Percentiles rank a stretch among this genome's conserved stretches.
phyloP scores from a whole-genome alignment of 352 stramenopile genomes.

The Phytophthora lateralis region DNA sequence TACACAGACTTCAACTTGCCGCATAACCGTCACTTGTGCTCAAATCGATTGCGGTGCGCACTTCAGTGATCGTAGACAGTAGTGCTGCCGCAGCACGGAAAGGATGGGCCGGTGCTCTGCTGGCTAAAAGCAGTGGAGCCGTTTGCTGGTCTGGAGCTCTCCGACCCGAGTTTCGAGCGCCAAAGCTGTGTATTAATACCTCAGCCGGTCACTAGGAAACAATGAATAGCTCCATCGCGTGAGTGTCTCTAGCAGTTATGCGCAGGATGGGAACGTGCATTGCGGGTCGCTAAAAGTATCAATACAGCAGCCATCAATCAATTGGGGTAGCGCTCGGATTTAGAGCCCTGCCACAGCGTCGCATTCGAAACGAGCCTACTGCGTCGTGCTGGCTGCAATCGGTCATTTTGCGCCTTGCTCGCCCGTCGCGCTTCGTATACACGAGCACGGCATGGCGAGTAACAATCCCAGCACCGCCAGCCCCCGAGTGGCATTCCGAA shows the following conservation, averaged over 20 bases:
- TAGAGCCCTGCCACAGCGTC: constrained; percentile 22
- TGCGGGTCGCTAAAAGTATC: constrained; percentile 7
- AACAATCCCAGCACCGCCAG: constrained; percentile 29
- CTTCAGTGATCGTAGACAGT: background rate
- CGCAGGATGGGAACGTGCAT: constrained; percentile 22
- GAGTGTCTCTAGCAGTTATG: constrained; percentile 23
- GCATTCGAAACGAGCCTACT: constrained; percentile 29
- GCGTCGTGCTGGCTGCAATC: constrained; percentile 8
- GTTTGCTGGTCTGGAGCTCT: constrained; percentile 23
- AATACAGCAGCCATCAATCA: constrained; percentile 26
- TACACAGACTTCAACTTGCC: constrained; percentile 35
- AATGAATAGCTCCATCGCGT: constrained; percentile 9
- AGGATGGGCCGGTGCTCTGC: constrained; percentile 11
- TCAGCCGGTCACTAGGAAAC: background rate
- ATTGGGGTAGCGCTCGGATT: constrained; percentile 3
- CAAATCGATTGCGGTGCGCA: background rate
- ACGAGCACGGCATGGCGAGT: constrained; percentile 35
- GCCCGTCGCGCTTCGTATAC: constrained; percentile 6
- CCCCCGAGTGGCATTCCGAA: constrained; percentile 5
- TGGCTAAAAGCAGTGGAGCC: constrained; percentile 23
- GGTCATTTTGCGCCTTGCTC: constrained; percentile 36
- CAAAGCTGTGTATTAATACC: constrained; percentile 22
- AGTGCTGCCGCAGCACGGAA: constrained; percentile 2
- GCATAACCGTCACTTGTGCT: constrained; percentile 9
- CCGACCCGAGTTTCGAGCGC: constrained; percentile 12